These are phyloP conservation scores for Huntiella abstrusa DNA, from an alignment of 2,329 filamentous ascomycete species.

Conservation along the genomic window DNA sequence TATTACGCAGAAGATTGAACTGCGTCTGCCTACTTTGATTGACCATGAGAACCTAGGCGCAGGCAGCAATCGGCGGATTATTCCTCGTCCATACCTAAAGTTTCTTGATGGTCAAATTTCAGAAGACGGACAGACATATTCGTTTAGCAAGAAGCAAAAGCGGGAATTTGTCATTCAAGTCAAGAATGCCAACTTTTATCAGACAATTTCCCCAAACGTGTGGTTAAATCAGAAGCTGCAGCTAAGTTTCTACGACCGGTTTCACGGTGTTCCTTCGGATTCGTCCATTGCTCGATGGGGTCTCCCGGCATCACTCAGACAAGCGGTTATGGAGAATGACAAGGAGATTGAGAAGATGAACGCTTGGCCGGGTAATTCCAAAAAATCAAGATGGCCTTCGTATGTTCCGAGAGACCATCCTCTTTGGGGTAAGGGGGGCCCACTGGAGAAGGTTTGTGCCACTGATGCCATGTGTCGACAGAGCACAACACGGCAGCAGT, in stretches of 20 bases:
- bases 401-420: constrained; percentile 4
- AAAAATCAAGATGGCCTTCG: constrained; percentile 4
- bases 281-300: not conserved
- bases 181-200: constrained; percentile 2
- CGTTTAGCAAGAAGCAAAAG: not conserved
- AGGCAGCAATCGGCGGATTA: not conserved
- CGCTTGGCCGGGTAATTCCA: constrained; percentile 1
- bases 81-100: not conserved
- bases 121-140: not conserved
- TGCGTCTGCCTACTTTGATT: constrained; percentile 1
- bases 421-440: constrained; percentile 6
- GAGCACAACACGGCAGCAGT: constrained; percentile 5
- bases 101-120: constrained; percentile 4
- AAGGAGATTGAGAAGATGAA: not conserved
- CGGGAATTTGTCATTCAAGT: not conserved
- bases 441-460: constrained; percentile 5
- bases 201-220: constrained; percentile 1
- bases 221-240: not conserved
- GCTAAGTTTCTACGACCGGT: not conserved
- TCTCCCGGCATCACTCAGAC: not conserved
- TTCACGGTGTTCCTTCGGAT: not conserved
- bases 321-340: not conserved
- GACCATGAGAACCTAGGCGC: not conserved
- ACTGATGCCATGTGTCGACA: constrained; percentile 1
- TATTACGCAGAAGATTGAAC: not conserved